A percentile compares a stretch with the other conserved stretches of the same genome.
Evolutionary conservation across 352 stramenopile species (phyloP).

Genomic region (Saprolegnia parasitica): DNA sequence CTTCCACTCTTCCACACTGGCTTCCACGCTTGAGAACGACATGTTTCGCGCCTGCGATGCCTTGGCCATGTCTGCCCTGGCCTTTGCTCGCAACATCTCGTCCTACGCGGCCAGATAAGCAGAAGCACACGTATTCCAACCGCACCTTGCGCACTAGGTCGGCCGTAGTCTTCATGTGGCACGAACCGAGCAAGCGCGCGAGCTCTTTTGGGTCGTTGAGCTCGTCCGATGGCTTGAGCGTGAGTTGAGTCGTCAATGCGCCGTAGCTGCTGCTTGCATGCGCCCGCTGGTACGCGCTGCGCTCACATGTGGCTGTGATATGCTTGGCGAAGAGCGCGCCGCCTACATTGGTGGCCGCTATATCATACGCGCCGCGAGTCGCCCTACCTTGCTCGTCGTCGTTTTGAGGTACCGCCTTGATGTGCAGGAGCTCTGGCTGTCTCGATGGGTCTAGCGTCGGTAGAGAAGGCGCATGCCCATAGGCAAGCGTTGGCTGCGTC

Average conservation of each 20-base stretch:
- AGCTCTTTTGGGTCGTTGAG: neutral
- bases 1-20: neutral
- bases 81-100: neutral
- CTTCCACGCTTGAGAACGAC: neutral
- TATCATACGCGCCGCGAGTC: no score
- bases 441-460: no score
- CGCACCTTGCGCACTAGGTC: neutral
- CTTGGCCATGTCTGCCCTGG: neutral
- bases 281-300: neutral
- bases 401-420: no score
- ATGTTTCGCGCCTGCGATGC: neutral
- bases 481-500: neutral
- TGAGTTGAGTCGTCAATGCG: neutral
- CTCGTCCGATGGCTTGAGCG: neutral
- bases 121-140: neutral
- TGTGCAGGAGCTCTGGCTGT: no score
- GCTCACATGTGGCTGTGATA: neutral
- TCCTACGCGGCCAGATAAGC: neutral
- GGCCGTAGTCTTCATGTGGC: neutral
- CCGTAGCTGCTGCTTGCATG: neutral
- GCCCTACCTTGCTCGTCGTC: neutral
- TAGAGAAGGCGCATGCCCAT: neutral
- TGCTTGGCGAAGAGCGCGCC: neutral
- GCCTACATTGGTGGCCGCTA: neutral
- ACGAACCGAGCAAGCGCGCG: neutral